phyloP scores from a whole-genome alignment of 331 rosid genomes.

The Erythrophleum ivorense region DNA sequence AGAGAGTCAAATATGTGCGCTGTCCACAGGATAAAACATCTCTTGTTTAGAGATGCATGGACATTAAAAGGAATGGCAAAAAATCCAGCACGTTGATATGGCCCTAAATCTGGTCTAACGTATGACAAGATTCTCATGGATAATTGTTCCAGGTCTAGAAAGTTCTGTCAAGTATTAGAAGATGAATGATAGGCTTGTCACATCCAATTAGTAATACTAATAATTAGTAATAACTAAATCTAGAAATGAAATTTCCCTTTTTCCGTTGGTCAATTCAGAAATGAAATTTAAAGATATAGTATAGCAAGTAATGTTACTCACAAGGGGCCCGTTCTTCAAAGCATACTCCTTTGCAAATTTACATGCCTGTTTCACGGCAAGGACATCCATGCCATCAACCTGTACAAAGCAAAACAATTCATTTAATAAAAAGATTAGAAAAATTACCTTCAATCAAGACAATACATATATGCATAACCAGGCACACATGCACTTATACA shows the following conservation, averaged over 20 bases:
- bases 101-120: neutral
- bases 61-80: neutral
- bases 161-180: neutral
- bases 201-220: neutral
- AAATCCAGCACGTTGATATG: neutral
- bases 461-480: neutral
- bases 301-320: slow-evolving; percentile 47
- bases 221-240: neutral
- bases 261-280: neutral
- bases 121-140: neutral
- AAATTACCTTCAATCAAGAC: neutral
- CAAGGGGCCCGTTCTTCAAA: slow-evolving; percentile 85
- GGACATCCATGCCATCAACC: slow-evolving; percentile 89
- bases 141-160: slow-evolving; percentile 3
- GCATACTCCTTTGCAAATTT: slow-evolving; percentile 81
- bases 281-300: neutral
- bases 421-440: neutral
- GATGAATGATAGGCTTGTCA: neutral
- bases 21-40: slow-evolving; percentile 1
- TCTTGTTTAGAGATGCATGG: neutral
- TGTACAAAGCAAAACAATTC: slow-evolving; percentile 38
- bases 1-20: neutral
- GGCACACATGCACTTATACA: neutral
- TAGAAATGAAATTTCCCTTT: neutral
- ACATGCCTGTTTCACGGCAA: slow-evolving; percentile 89